Evolutionary conservation across 129 eudicot genomes (phyloP).

Genomic region (Saussurea involucrata): DNA sequence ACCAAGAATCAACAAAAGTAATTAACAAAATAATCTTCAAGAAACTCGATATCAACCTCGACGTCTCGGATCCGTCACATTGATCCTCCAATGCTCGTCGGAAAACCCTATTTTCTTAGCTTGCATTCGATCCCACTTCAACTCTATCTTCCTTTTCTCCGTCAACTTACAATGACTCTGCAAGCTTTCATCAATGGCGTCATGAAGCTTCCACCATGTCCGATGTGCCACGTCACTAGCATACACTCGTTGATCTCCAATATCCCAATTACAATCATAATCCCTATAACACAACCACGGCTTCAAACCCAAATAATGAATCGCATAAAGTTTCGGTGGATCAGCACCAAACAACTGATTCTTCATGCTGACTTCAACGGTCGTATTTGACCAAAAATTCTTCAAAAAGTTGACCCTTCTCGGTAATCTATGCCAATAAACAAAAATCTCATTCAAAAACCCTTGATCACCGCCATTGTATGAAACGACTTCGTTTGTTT

Average conservation of each 20-base stretch:
- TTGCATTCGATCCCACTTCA: constrained; percentile 62
- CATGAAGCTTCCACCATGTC: constrained; percentile 86
- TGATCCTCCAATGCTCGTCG: constrained; percentile 67
- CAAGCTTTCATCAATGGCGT: constrained; percentile 59
- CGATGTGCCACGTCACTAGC: constrained; percentile 82
- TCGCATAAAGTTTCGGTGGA: constrained; percentile 69
- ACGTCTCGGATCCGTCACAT: constrained; percentile 73
- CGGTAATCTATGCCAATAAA: constrained; percentile 89
- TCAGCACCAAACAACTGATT: constrained; percentile 82
- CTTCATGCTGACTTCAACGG: constrained; percentile 53
- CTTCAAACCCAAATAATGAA: constrained; percentile 86
- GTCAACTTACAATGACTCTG: constrained; percentile 54
- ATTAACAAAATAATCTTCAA: not conserved
- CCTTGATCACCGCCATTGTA: constrained; percentile 98
- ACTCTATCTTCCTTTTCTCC: constrained; percentile 54
- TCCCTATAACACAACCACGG: constrained; percentile 91
- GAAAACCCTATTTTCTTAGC: constrained; percentile 47
- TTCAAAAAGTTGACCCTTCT: constrained; percentile 78
- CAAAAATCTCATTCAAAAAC: constrained; percentile 73
- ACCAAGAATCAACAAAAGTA: constrained; percentile 3
- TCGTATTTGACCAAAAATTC: constrained; percentile 75
- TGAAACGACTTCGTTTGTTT: constrained; percentile 43
- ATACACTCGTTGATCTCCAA: constrained; percentile 55
- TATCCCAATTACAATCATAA: constrained; percentile 88
- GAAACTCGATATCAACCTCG: constrained; percentile 28